Evolutionary conservation across 768 basidiomycete genomes (phyloP), one percentile per base, ranked within the genome.

Genomic region (Phaffia tasmanica): DNA sequence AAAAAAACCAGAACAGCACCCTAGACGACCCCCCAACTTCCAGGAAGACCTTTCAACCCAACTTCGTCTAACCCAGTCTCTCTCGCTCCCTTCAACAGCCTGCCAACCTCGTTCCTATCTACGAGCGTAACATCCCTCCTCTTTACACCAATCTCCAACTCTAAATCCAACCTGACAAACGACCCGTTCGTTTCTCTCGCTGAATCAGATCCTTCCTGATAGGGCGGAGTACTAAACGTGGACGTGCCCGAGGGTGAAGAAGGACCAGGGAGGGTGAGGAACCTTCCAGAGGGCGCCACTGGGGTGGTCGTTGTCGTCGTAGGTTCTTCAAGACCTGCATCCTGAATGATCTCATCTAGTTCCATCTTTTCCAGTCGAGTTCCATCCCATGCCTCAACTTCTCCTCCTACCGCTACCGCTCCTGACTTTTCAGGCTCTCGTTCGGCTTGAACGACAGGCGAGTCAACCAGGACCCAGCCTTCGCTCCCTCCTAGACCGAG

Each of bases 401-500:
- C 67, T 2, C 23, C 61, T 1, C 14, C n/a, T 1, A 0, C 65
- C 5, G 4, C 6, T 19, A 25, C n/a, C 27, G 56, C 4, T 42
- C 35, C 6, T 42, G 35, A 42, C 48, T 49, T 15, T 42, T 51
- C 57, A 27, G 54, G 18, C 50, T 25, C 49, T 9, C 18, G 50
- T 30, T 29, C 47, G 19, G 14, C 19, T 11, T 42, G 30, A 9
- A 11, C 58, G 42, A 55, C 29, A 25, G 57, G 11, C 19, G 56
- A 57, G 1, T 63, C 67, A 5, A 69, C 48, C 48, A 69, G 42
- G 25, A 69, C 35, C 67, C 67, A 69, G 4, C 67, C 67, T 8
- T 42, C 35, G 42, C 48, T 18, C 48, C 61, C 32, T 23, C 27
- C n/a, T 51, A 27, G 18, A 30, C 27, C 5, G 25, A 19, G 11